These are phyloP conservation scores for Nematocida sp. DNA, from an alignment of 371 early-diverging fungal genomes.

Conservation along the genomic window DNA sequence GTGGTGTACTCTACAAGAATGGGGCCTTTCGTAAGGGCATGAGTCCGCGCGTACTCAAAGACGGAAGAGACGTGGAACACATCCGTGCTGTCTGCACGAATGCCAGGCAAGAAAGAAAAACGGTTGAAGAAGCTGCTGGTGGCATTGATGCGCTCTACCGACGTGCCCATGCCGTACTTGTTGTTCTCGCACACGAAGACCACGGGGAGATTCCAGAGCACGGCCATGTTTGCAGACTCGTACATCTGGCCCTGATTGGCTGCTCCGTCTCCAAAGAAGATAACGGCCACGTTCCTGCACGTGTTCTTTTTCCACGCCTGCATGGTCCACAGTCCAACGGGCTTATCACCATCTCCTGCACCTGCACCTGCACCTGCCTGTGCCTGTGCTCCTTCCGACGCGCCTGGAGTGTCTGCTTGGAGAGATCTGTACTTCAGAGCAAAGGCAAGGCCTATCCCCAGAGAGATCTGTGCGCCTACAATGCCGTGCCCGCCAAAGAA, in stretches of 20 bases:
- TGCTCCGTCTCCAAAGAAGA: conserved; percentile 96
- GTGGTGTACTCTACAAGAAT: conserved; percentile 88
- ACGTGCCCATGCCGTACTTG: conserved; percentile 96
- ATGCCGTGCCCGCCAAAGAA: conserved; percentile 99
- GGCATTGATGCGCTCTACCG: conserved; percentile 77
- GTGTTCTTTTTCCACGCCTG: conserved; percentile 12
- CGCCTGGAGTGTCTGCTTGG: background rate
- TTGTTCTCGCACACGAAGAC: conserved; percentile 97
- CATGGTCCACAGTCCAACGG: conserved; percentile 46
- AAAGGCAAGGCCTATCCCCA: conserved; percentile 90
- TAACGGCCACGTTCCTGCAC: conserved; percentile 67
- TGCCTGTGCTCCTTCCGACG: too few relatives aligned
- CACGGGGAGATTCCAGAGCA: conserved; percentile 88
- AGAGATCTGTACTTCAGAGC: conserved; percentile 75
- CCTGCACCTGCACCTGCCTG: too few relatives aligned
- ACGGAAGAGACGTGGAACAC: conserved; percentile 47
- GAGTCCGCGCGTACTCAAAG: conserved; percentile 51
- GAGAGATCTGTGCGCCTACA: conserved; percentile 95
- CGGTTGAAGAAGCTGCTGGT: conserved; percentile 85
- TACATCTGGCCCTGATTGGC: conserved; percentile 98
- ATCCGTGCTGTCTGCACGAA: conserved; percentile 74
- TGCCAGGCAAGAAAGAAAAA: conserved; percentile 88
- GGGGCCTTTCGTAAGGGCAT: conserved; percentile 69
- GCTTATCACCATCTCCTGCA: too few relatives aligned
- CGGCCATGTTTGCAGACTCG: conserved; percentile 97